These are phyloP conservation scores for Tuber umbilicatum DNA, from an alignment of 495 filamentous ascomycete genomes.

Conservation along the genomic window DNA sequence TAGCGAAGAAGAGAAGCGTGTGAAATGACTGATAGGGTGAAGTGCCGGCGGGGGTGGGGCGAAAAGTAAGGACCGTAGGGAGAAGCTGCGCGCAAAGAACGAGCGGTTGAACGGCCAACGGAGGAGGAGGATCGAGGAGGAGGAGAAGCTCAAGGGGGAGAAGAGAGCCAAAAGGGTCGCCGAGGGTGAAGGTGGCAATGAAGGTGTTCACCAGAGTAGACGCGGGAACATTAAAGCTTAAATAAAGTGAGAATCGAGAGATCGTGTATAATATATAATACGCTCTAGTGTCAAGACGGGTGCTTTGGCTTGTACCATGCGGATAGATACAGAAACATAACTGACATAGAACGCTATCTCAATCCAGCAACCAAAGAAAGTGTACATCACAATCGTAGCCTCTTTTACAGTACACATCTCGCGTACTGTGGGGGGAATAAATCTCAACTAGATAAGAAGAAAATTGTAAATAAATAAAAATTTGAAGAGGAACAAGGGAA, in stretches of 20 bases:
- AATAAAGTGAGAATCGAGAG: constrained; percentile 9
- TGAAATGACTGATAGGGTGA: constrained; percentile 23
- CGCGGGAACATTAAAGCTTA: constrained; percentile 27
- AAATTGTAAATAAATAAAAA: constrained; percentile 31
- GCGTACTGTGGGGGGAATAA: constrained; percentile 12
- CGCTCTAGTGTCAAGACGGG: constrained; percentile 13
- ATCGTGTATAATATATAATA: constrained; percentile 24
- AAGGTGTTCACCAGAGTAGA: constrained; percentile 41
- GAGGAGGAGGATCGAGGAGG: constrained; percentile 46
- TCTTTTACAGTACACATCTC: constrained; percentile 1
- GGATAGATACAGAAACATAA: constrained; percentile 10
- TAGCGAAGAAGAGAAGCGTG: not conserved
- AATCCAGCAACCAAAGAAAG: not conserved
- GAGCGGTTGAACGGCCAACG: constrained; percentile 78
- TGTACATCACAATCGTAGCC: not conserved
- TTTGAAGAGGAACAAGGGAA: constrained; percentile 12
- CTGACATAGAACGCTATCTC: constrained; percentile 7
- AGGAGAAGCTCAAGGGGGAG: constrained; percentile 52
- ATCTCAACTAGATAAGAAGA: constrained; percentile 24
- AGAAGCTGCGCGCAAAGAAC: constrained; percentile 81
- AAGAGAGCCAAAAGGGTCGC: constrained; percentile 45
- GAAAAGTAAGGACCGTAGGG: constrained; percentile 61
- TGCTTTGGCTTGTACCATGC: constrained; percentile 6
- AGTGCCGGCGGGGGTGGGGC: constrained; percentile 79
- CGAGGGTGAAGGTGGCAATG: constrained; percentile 23